phyloP scores from a whole-genome alignment of 2,329 filamentous ascomycete species.

The Scorias spongiosa region DNA sequence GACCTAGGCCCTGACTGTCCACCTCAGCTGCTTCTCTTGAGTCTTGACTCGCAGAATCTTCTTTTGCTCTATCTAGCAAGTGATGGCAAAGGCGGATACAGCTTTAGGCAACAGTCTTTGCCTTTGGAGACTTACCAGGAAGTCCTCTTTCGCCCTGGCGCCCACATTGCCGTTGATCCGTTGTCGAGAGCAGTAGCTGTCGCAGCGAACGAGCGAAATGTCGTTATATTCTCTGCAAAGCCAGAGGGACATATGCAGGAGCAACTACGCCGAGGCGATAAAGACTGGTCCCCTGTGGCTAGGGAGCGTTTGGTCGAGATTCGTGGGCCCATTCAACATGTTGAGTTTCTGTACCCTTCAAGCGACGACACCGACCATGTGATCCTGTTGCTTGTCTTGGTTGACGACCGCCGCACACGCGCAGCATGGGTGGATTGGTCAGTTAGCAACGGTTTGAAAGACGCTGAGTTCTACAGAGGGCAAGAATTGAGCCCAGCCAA shows the following conservation, averaged over 20 bases:
- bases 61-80: constrained; percentile 59
- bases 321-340: constrained; percentile 63
- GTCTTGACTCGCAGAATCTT: constrained; percentile 56
- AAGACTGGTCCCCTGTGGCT: constrained; percentile 44
- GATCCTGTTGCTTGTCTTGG: constrained; percentile 55
- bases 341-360: constrained; percentile 70
- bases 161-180: constrained; percentile 65
- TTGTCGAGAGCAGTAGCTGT: constrained; percentile 50
- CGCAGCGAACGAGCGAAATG: constrained; percentile 52
- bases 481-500: constrained; percentile 11
- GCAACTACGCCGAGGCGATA: constrained; percentile 31
- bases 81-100: constrained; percentile 28
- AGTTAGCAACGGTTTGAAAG: constrained; percentile 6
- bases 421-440: constrained; percentile 19
- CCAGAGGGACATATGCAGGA: constrained; percentile 36
- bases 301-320: constrained; percentile 34
- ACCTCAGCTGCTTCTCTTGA: constrained; percentile 66
- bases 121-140: constrained; percentile 41
- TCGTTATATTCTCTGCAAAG: constrained; percentile 58
- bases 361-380: constrained; percentile 49
- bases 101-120: constrained; percentile 47
- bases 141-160: constrained; percentile 40
- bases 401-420: constrained; percentile 28
- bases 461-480: constrained; percentile 10
- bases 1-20: constrained; percentile 31